Evolutionary conservation across 1,139 yeast genomes (phyloP).

Genomic region (Blastobotrys apis): DNA sequence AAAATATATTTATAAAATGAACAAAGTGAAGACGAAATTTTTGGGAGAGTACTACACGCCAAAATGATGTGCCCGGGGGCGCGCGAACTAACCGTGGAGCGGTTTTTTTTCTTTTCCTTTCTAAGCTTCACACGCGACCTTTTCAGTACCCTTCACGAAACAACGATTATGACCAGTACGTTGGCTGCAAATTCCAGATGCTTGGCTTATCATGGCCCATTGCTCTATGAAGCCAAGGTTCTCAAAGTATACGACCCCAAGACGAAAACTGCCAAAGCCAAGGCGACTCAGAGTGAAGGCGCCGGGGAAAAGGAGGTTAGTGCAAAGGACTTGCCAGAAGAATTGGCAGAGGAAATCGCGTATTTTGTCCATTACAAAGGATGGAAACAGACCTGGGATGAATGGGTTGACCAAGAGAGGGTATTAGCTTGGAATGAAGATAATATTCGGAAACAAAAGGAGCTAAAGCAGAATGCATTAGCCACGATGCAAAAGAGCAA

Average conservation of each 20-base stretch:
- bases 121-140: neutral
- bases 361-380: conserved; percentile 88
- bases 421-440: conserved; percentile 67
- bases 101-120: too few relatives aligned
- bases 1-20: too few relatives aligned
- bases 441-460: conserved; percentile 60
- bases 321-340: conserved; percentile 43
- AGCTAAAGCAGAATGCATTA: conserved; percentile 51
- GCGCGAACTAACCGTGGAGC: too few relatives aligned
- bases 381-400: conserved; percentile 96
- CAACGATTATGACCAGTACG: neutral
- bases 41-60: conserved; percentile 1
- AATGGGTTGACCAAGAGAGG: conserved; percentile 78
- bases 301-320: conserved; percentile 27
- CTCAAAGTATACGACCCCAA: conserved; percentile 58
- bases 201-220: conserved; percentile 86
- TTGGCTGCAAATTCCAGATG: conserved; percentile 36
- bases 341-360: conserved; percentile 39
- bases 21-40: neutral
- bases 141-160: neutral
- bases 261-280: conserved; percentile 35
- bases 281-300: conserved; percentile 38
- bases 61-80: neutral
- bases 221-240: conserved; percentile 84
- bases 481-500: conserved; percentile 31